These are phyloP conservation scores for Geosmithia morbida DNA, from an alignment of 2,329 filamentous ascomycete species.

Conservation along the genomic window DNA sequence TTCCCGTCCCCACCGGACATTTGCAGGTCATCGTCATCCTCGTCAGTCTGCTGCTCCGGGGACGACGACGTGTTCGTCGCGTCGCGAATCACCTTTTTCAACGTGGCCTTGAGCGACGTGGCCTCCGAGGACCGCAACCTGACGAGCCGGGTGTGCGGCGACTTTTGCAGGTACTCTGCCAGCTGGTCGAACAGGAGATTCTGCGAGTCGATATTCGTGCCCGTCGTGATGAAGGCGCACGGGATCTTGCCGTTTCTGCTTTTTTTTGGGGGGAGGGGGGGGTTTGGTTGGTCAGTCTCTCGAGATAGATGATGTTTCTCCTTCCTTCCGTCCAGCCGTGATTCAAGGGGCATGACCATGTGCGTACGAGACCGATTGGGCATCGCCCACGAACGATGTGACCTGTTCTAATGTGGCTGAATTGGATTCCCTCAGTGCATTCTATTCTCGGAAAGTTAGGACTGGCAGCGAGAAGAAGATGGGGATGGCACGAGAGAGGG, in stretches of 20 bases:
- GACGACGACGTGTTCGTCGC: conserved; percentile 29
- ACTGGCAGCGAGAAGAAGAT: too few species aligned
- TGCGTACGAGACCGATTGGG: conserved; percentile 15
- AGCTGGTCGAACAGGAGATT: conserved; percentile 60
- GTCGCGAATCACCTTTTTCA: conserved; percentile 62
- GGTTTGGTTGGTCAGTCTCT: too few species aligned
- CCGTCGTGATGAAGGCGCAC: conserved; percentile 60
- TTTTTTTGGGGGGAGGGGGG: too few species aligned
- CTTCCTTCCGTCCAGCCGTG: too few species aligned
- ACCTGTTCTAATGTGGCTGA: conserved; percentile 45
- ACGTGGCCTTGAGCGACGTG: conserved; percentile 55
- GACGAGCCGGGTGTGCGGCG: conserved; percentile 42
- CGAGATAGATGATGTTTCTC: too few species aligned
- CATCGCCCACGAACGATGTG: conserved; percentile 34
- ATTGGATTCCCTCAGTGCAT: conserved; percentile 45
- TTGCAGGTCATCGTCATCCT: conserved; percentile 25
- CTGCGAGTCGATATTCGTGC: conserved; percentile 65
- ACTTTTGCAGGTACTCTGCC: conserved; percentile 34
- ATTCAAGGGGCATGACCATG: not conserved
- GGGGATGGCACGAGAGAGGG: too few species aligned
- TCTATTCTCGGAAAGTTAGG: too few species aligned
- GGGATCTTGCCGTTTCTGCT: conserved; percentile 39
- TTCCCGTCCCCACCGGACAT: conserved; percentile 13
- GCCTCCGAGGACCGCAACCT: conserved; percentile 55
- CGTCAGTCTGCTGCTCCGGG: conserved; percentile 44